Conservation (phyloP, 768 basidiomycete species). For the Galerina marginata region DNA sequence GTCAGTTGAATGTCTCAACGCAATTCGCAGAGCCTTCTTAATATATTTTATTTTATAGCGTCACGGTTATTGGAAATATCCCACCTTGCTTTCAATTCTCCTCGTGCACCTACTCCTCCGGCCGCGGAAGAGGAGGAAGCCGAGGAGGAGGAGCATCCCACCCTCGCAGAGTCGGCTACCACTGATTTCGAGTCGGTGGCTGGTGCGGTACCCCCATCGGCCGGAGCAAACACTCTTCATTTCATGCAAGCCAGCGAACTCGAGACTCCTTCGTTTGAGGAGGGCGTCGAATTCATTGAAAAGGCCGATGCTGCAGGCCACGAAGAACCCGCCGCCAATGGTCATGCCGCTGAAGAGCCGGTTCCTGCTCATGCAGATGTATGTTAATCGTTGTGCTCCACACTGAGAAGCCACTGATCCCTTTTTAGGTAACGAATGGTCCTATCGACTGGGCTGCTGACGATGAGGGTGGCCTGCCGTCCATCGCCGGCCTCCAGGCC, state of each 20-base stretch:
- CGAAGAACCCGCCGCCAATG: constrained; percentile 37
- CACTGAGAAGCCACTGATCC: not conserved
- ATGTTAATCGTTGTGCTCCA: not conserved
- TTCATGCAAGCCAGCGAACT: constrained; percentile 87
- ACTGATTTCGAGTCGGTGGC: constrained; percentile 35
- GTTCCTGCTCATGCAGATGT: constrained; percentile 25
- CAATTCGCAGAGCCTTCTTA: not conserved
- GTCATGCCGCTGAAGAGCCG: constrained; percentile 26
- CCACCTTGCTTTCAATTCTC: constrained; percentile 57
- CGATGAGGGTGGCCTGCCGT: constrained; percentile 79
- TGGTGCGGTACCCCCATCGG: constrained; percentile 44
- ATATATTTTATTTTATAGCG: constrained; percentile 46
- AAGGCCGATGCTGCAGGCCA: constrained; percentile 45
- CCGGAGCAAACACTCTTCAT: constrained; percentile 61
- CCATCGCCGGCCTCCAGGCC: constrained; percentile 76
- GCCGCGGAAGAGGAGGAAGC: constrained; percentile 37
- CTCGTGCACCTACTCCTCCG: constrained; percentile 44
- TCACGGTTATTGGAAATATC: constrained; percentile 64
- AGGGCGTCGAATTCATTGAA: constrained; percentile 62
- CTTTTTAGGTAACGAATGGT: constrained; percentile 25
- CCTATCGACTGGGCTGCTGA: constrained; percentile 85
- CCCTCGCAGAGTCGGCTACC: constrained; percentile 19
- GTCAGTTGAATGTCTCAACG: constrained; percentile 46
- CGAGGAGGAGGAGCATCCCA: constrained; percentile 24
- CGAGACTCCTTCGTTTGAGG: constrained; percentile 58